These are phyloP conservation scores for Sphaerulina populicola DNA, from an alignment of 2,329 filamentous ascomycete genomes.

Conservation along the genomic window DNA sequence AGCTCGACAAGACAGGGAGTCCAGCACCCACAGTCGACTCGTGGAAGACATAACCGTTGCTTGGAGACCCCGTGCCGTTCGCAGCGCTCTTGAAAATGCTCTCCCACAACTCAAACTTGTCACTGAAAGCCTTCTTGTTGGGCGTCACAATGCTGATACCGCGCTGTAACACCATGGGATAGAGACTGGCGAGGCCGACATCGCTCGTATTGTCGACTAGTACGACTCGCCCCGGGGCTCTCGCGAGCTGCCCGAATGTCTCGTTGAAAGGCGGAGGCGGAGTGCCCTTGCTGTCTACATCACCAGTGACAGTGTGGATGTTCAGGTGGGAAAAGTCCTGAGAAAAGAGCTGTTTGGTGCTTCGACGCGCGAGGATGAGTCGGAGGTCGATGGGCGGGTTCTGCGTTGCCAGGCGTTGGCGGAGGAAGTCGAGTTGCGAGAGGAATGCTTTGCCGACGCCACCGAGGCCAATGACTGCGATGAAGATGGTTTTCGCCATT, in stretches of 20 bases:
- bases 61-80: constrained; percentile 44
- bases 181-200: constrained; percentile 71
- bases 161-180: constrained; percentile 69
- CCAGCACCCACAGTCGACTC: constrained; percentile 92
- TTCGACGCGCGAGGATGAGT: constrained; percentile 78
- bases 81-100: constrained; percentile 71
- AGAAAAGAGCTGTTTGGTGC: constrained; percentile 71
- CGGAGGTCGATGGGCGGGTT: constrained; percentile 57
- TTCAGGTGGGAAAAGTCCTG: constrained; percentile 61
- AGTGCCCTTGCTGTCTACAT: constrained; percentile 56
- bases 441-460: constrained; percentile 69
- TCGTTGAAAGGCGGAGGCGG: constrained; percentile 60
- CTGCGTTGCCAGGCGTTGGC: constrained; percentile 41
- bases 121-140: constrained; percentile 97
- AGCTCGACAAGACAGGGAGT: constrained; percentile 82
- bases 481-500: constrained; percentile 31
- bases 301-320: constrained; percentile 52
- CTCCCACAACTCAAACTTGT: constrained; percentile 71
- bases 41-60: constrained; percentile 75
- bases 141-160: constrained; percentile 90
- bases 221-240: constrained; percentile 68
- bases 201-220: constrained; percentile 95
- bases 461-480: constrained; percentile 58
- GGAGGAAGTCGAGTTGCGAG: constrained; percentile 13
- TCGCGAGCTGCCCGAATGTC: constrained; percentile 67